Evolutionary conservation across 805 yeast species (phyloP), one percentile per base, ranked within the genome.

Genomic region (Metschnikowia gelsemii): DNA sequence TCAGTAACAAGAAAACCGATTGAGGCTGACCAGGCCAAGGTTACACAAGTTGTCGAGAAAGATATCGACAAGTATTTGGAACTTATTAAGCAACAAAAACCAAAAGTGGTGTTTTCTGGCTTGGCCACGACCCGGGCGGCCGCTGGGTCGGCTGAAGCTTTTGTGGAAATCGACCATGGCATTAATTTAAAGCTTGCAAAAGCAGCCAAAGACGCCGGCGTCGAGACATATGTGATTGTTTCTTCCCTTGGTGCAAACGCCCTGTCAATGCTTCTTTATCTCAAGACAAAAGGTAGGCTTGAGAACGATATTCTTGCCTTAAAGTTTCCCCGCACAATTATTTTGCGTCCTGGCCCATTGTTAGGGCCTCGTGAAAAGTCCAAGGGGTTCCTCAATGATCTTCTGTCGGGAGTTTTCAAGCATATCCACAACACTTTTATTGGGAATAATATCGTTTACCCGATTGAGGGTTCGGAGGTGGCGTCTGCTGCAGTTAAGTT

Each of bases 321-420:
- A 42, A 74, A 70, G 18, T 89, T 87, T 61, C 82, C 80, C n/a
- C 70, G 79, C 39, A 79, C 88, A 1, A 75, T 87, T 37, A 83
- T 89, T 46, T 60, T 89, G 41, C 74, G 87, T 55, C 96, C 96
- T 0, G 96, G 96, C 11, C 59, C 70, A 0, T 64, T 88, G 25
- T 52, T 86, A 5, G 96, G 96, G 3, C 74, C 76, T 22, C 69
- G 95, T 53, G 70, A 65, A 13, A 44, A 46, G 8, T 35, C 50
- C n/a, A 46, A 45, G 32, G 50, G 48, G 3, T 39, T 48, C 33
- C 27, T 57, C 4, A 71, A 66, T 41, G 54, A 46, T 11, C 2
- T 64, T 2, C 58, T 58, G 12, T 62, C 58, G 11, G 61, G 50
- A 2, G 14, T 77, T 11, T 71, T 70, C 32, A 33, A 47, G 38